phyloP scores from a whole-genome alignment of 352 stramenopile species.

The Phytophthora litchii region DNA sequence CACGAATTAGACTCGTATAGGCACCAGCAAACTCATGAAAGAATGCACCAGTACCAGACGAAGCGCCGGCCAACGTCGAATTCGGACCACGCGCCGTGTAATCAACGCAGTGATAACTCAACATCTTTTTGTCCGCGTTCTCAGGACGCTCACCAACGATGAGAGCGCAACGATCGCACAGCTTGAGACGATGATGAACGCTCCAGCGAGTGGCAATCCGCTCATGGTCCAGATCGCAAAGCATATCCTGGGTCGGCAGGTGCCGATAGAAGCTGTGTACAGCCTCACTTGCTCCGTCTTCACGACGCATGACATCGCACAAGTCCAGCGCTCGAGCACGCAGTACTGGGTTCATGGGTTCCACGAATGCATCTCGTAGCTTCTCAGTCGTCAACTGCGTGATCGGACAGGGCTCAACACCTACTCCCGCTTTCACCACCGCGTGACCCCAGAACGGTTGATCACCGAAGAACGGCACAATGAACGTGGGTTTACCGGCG shows the following conservation, averaged over 20 bases:
- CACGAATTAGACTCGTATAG: slow-evolving; percentile 40
- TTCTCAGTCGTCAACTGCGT: slow-evolving; percentile 68
- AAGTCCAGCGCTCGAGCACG: slow-evolving; percentile 47
- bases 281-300: slow-evolving; percentile 81
- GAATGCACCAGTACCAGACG: slow-evolving; percentile 6
- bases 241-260: slow-evolving; percentile 84
- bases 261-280: slow-evolving; percentile 82
- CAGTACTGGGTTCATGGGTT: slow-evolving; percentile 49
- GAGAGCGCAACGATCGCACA: slow-evolving; percentile 55
- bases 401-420: slow-evolving; percentile 81
- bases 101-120: slow-evolving; percentile 51
- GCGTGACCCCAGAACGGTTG: slow-evolving; percentile 93
- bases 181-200: slow-evolving; percentile 45
- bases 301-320: slow-evolving; percentile 56
- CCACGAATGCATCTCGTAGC: slow-evolving; percentile 66
- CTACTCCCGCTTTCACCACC: slow-evolving; percentile 68
- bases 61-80: slow-evolving; percentile 24
- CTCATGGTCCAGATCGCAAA: slow-evolving; percentile 60
- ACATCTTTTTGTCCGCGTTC: slow-evolving; percentile 40
- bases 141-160: slow-evolving; percentile 44
- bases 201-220: slow-evolving; percentile 56
- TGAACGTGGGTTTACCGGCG: slow-evolving; percentile 89
- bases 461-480: slow-evolving; percentile 95
- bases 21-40: slow-evolving; percentile 40
- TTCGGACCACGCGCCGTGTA: slow-evolving; percentile 51